These are phyloP conservation scores for Candida sakaeoensis DNA, from an alignment of 805 yeast genomes.

Conservation along the genomic window DNA sequence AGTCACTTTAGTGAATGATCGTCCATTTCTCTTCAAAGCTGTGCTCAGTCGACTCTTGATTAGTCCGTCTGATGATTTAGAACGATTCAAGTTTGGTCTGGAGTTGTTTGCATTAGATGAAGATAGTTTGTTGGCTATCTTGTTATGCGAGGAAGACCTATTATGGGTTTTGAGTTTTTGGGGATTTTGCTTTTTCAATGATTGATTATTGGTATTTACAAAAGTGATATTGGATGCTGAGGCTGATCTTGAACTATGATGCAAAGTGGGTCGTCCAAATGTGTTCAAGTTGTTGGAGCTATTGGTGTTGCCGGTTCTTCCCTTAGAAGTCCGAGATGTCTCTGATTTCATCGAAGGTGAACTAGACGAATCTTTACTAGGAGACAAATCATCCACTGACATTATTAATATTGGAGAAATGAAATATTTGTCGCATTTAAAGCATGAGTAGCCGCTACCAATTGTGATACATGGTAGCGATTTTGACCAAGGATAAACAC, in stretches of 20 bases:
- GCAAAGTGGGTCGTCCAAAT: conserved; percentile 4
- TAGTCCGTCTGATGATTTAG: conserved; percentile 41
- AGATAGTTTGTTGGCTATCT: conserved; percentile 13
- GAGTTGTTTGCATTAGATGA: conserved; percentile 8
- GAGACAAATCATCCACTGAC: conserved; percentile 2
- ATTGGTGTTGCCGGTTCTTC: background rate
- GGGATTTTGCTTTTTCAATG: conserved; percentile 6
- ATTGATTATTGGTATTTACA: conserved; percentile 4
- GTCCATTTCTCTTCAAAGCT: conserved; percentile 28
- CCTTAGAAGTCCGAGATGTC: conserved; percentile 4
- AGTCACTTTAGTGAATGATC: conserved; percentile 33
- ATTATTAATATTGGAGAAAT: background rate
- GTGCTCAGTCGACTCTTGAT: conserved; percentile 16
- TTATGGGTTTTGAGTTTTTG: conserved; percentile 15
- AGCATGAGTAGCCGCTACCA: background rate
- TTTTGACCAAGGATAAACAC: background rate
- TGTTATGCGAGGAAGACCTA: conserved; percentile 27
- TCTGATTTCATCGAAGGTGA: conserved; percentile 8
- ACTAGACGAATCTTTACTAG: background rate
- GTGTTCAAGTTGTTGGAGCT: background rate
- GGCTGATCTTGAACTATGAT: conserved; percentile 6
- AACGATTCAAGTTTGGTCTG: conserved; percentile 33
- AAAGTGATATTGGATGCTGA: conserved; percentile 8
- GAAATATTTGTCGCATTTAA: background rate
- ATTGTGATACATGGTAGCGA: background rate